A percentile compares a stretch with the other conserved stretches of the same genome.
Evolutionary conservation across 2,329 filamentous ascomycete species (phyloP).

Genomic region (Diaporthe vexans): DNA sequence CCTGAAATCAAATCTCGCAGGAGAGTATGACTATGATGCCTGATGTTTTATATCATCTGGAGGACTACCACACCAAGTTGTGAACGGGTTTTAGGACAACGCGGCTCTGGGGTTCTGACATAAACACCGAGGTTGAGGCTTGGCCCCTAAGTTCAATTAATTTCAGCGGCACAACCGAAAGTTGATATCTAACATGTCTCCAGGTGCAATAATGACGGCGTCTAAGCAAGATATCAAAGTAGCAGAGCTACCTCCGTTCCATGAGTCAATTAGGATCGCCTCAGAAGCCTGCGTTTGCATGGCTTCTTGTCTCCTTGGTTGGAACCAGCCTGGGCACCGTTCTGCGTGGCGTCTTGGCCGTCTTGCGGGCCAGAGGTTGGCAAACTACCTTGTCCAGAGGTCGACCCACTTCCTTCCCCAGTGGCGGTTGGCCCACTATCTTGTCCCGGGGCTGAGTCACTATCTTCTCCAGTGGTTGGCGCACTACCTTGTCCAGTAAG

Average conservation of each 20-base stretch:
- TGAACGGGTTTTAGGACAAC: not conserved
- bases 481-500: not conserved
- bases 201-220: not conserved
- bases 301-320: not conserved
- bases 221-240: not conserved
- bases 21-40: not conserved
- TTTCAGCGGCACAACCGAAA: not conserved
- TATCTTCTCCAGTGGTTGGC: not conserved
- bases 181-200: not conserved
- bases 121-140: not conserved
- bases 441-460: not conserved
- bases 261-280: not conserved
- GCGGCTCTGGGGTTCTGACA: not conserved
- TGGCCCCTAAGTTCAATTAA: not conserved
- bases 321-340: not conserved
- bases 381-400: not conserved
- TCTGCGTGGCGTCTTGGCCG: not conserved
- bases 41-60: not conserved
- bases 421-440: not conserved
- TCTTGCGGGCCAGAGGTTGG: not conserved
- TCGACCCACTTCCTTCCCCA: not conserved
- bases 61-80: not conserved
- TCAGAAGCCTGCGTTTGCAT: not conserved
- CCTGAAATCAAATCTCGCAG: not conserved
- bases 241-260: too few species aligned